Base-by-base conservation (phyloP, 176 grass and related monocot genomes). In the Rhynchospora tenuis region DNA sequence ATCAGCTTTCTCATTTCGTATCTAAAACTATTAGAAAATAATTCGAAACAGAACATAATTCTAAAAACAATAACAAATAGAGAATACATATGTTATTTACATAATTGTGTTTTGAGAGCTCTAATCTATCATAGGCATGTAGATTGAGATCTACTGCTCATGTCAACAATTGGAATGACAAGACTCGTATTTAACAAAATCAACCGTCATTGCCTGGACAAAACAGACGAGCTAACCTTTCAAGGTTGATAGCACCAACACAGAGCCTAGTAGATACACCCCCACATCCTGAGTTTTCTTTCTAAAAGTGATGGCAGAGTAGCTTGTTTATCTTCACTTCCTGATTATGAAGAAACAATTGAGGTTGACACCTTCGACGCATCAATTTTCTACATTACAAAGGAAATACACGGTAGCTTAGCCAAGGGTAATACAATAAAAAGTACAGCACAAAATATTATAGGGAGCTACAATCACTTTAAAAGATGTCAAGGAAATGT, bases 221-320 rank as follows among this genome's bases (percentile, higher is more conserved):
- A 33, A 23, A 24, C 22, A 14, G 14, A 17, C 7, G 65, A 19
- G 57, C 69, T 83, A 80, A 98, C 95, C 1, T 98, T 71, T 93
- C 87, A 52, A 98, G 84, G 65, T 84, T 91, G 14, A 89, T 65
- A 23, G 82, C 81, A 78, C 92, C 92, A 68, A 95, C 87, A 52
- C 95, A 98, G 59, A 98, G 56, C 2, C 95, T 91, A 4, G 91
- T 98, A 11, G 95, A 98, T 90, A 95, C 93, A 26, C 90, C 95
- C 9, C 95, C 95, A 33, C 92, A 98, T n/a, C 95, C 95, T 22
- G 92, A 98, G 83, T 95, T 72, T 88, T 15, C 45, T 84, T 84
- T 64, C 79, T 10, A 10, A 50, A 58, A 83, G 86, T 61, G 42
- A 27, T 0, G 4, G 17, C 13, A 85, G 89, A 28, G 47, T 61